Percentiles rank a stretch among this genome's conserved stretches.
Conservation (phyloP, 495 filamentous ascomycete species). For the Talaromyces thailandensis region DNA sequence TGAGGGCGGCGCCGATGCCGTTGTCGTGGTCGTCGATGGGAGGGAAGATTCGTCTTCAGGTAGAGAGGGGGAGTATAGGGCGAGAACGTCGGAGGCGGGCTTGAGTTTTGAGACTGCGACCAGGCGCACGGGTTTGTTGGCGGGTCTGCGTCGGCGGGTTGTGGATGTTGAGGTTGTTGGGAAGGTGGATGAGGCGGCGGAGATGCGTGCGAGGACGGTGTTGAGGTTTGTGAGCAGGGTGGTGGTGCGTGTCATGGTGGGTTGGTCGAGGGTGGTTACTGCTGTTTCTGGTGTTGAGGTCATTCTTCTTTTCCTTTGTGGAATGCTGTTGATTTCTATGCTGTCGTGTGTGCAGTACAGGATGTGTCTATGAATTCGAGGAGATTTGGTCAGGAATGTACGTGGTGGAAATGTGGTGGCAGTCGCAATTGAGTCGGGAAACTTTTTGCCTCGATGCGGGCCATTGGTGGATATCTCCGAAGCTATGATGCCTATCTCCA, state of each 20-base stretch:
- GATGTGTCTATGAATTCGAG: background rate
- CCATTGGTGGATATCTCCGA: background rate
- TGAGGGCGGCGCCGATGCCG: slow-evolving; percentile 1
- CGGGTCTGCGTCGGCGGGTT: slow-evolving; percentile 3
- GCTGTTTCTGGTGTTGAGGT: background rate
- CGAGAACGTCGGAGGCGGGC: slow-evolving; percentile 77
- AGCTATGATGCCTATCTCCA: background rate
- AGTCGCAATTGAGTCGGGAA: background rate
- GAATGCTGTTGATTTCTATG: background rate
- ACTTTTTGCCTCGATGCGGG: background rate
- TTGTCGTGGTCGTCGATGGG: background rate
- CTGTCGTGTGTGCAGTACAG: background rate
- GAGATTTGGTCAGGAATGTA: background rate
- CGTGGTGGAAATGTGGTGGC: background rate
- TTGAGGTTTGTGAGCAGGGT: slow-evolving; percentile 31
- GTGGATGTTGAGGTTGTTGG: slow-evolving; percentile 2
- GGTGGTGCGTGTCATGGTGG: slow-evolving; percentile 18
- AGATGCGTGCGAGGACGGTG: slow-evolving; percentile 25
- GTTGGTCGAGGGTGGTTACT: background rate
- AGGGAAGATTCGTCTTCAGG: background rate
- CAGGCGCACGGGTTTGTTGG: slow-evolving; percentile 48
- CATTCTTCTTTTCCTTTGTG: background rate
- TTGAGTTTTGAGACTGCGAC: slow-evolving; percentile 94
- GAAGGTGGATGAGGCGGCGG: slow-evolving; percentile 16
- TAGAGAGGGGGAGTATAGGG: slow-evolving; percentile 55